Percentiles rank a stretch among this genome's conserved stretches.
Evolutionary conservation across 208 protist genomes (phyloP).

Genomic region (Acanthamoeba lenticulata): DNA sequence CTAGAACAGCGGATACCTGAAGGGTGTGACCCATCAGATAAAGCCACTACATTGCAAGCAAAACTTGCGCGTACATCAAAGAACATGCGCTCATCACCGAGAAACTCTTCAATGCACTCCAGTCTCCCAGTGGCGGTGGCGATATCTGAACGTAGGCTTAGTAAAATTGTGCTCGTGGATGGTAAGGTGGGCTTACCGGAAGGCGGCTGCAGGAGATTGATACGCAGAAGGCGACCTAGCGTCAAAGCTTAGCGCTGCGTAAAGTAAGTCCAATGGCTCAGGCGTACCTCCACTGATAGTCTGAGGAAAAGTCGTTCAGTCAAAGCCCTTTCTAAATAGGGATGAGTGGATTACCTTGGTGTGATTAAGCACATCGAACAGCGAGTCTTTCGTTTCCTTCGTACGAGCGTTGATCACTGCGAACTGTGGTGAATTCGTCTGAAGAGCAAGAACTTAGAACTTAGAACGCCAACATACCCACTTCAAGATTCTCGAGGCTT

Average conservation of each 20-base stretch:
- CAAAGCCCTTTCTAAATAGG: background rate
- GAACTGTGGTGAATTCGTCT: background rate
- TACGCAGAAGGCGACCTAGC: background rate
- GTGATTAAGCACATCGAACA: background rate
- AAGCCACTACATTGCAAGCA: background rate
- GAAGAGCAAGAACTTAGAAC: background rate
- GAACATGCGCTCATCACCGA: conserved; percentile 20
- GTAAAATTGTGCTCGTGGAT: background rate
- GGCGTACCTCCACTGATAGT: background rate
- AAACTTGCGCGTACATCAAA: background rate
- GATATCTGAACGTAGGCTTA: background rate
- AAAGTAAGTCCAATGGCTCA: background rate
- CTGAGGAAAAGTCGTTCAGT: background rate
- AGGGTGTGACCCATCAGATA: background rate
- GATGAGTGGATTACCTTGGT: background rate
- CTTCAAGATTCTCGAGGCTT: background rate
- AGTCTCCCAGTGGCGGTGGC: background rate
- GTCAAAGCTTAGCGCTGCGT: background rate
- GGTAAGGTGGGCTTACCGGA: background rate
- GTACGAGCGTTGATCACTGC: background rate
- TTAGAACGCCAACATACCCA: background rate
- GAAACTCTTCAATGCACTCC: conserved; percentile 51
- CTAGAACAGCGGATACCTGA: background rate
- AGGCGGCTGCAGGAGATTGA: conserved; percentile 30
- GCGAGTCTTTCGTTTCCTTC: background rate